Base-by-base conservation (phyloP, 176 grass and related monocot species). In the Musa itinerans region DNA sequence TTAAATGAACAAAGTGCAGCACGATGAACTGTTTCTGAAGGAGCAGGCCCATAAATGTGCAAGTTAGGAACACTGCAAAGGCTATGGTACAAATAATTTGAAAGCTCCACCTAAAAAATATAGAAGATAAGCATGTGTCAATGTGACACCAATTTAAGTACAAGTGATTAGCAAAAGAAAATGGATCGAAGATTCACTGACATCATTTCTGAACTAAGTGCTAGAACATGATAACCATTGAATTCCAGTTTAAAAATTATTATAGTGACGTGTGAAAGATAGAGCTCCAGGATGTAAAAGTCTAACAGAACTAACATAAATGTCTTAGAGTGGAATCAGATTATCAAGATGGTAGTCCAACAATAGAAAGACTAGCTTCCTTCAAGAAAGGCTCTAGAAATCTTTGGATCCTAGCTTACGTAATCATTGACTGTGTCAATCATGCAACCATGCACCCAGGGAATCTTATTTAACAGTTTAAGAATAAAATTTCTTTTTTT, bases 1-100 rank as follows among this genome's bases (percentile, higher is more conserved):
- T 98, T 98, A 78, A 93, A 98, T 65, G 95, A 89, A 82, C 90
- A 89, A 71, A 98, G 66, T 23, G 95, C 69, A 64, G 86, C 88
- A 58, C 80, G 88, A 58, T 83, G 75, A 75, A 50, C 72, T 80
- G 72, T 75, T 80, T 87, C 75, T 53, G 83, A 91, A 49, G 88
- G 90, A 62, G 82, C 80, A 0, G 95, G 90, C 24, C 95, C 88
- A 71, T 98, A 98, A 50, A 93, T 80, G 56, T 62, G 82, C 55
- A 98, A 34, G 65, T 86, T 87, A 77, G 95, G 95, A 72, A 98
- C 79, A 11, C 82, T 80, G 54, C 81, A 50, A 58, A 98, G 88
- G 34, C 64, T 89, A 69, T 89, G 75, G 68, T 74, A 86, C 20
- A 92, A 81, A 85, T 92, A 89, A 0, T 81, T 69, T 22, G 69